These are phyloP conservation scores for Colletotrichum falcatum DNA, from an alignment of 2,329 filamentous ascomycete species.

Conservation along the genomic window DNA sequence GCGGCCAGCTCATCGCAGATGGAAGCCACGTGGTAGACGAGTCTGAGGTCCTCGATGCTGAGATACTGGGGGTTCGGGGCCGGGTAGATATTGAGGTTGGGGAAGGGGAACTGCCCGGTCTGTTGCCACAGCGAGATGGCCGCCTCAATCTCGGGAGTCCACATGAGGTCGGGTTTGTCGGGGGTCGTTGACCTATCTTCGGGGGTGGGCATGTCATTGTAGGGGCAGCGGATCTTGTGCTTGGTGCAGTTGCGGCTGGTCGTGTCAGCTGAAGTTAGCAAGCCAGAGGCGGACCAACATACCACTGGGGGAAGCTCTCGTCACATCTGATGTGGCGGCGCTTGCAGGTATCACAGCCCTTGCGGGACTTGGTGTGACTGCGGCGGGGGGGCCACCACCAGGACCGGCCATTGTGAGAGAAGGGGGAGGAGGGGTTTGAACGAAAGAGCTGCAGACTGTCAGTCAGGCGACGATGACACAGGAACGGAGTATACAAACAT, in stretches of 20 bases:
- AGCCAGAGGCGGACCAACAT: constrained; percentile 43
- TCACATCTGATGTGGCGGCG: constrained; percentile 97
- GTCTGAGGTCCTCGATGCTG: constrained; percentile 81
- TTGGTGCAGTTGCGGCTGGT: constrained; percentile 96
- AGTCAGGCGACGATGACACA: constrained; percentile 12
- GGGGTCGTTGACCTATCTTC: constrained; percentile 72
- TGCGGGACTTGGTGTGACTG: constrained; percentile 98
- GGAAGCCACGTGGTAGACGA: constrained; percentile 91
- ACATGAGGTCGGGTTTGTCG: constrained; percentile 78
- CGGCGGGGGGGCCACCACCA: constrained; percentile 90
- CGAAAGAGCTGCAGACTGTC: constrained; percentile 45
- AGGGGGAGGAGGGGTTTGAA: constrained; percentile 44
- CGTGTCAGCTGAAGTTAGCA: constrained; percentile 42
- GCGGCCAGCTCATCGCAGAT: constrained; percentile 85
- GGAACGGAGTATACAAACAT: constrained; percentile 45
- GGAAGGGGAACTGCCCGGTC: constrained; percentile 88
- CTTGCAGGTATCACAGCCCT: constrained; percentile 98
- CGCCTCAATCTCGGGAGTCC: constrained; percentile 86
- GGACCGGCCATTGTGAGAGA: constrained; percentile 83
- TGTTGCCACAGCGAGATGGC: constrained; percentile 86
- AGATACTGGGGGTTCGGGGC: constrained; percentile 79
- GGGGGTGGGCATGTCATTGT: constrained; percentile 85
- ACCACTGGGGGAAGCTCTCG: constrained; percentile 98
- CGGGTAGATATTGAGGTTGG: constrained; percentile 81
- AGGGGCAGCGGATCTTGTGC: constrained; percentile 98